These are phyloP conservation scores for Bipolaris zeicola DNA, from an alignment of 2,329 filamentous ascomycete species.

Conservation along the genomic window DNA sequence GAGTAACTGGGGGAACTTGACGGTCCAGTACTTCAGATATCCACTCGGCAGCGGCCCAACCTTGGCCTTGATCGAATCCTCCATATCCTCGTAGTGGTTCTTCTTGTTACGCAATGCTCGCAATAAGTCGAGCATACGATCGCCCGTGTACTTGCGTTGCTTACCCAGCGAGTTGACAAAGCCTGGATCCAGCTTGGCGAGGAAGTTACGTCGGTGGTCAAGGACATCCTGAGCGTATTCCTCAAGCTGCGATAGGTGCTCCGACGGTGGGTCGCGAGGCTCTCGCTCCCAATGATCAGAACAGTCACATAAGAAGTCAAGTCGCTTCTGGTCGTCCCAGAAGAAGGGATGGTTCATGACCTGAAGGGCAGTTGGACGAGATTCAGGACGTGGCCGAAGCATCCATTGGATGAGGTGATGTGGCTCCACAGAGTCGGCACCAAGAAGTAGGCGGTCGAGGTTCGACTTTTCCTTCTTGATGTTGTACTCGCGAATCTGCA, in stretches of 20 bases:
- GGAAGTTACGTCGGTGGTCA: conserved; percentile 72
- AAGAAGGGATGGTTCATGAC: conserved; percentile 96
- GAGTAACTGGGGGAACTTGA: conserved; percentile 76
- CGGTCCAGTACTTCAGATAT: conserved; percentile 83
- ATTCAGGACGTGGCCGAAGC: conserved; percentile 69
- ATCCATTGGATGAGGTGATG: conserved; percentile 85
- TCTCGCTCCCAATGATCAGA: conserved; percentile 97
- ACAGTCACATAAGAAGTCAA: conserved; percentile 93
- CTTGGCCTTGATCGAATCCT: conserved; percentile 72
- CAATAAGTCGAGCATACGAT: conserved; percentile 81
- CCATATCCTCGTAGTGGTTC: conserved; percentile 97
- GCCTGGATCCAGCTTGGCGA: conserved; percentile 73
- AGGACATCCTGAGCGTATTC: conserved; percentile 54
- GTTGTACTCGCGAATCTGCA: conserved; percentile 83
- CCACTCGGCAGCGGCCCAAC: conserved; percentile 79
- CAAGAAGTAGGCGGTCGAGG: conserved; percentile 74
- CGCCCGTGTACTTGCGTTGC: conserved; percentile 91
- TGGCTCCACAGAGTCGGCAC: conserved; percentile 84
- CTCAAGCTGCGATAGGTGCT: conserved; percentile 65
- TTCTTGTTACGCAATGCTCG: conserved; percentile 93
- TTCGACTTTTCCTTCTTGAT: conserved; percentile 88
- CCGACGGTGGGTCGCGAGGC: conserved; percentile 78
- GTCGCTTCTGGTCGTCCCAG: conserved; percentile 86
- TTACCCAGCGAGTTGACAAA: conserved; percentile 92
- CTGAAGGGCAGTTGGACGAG: conserved; percentile 73